A percentile compares a stretch with the other conserved stretches of the same genome.
phyloP scores from a whole-genome alignment of 2,329 filamentous ascomycete species.

The Cercospora berteroae region DNA sequence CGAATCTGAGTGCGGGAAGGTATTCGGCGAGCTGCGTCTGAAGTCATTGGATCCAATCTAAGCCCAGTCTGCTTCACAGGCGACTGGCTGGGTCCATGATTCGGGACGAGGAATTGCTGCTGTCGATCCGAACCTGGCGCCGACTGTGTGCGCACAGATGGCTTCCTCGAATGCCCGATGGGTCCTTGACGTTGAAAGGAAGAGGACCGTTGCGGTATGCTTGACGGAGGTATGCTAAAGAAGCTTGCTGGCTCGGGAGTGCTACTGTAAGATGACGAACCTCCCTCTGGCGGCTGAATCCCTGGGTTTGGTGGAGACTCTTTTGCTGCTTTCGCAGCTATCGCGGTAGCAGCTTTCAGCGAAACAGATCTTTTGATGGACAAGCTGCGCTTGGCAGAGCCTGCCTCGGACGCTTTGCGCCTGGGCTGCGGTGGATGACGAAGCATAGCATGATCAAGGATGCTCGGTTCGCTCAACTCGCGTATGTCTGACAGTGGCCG shows the following conservation, averaged over 20 bases:
- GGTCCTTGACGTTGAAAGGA: constrained; percentile 33
- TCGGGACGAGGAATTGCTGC: constrained; percentile 40
- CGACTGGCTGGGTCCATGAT: constrained; percentile 48
- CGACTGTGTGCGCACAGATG: constrained; percentile 22
- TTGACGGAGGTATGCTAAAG: constrained; percentile 47
- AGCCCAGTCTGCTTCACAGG: constrained; percentile 48
- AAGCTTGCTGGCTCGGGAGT: constrained; percentile 44
- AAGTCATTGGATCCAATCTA: constrained; percentile 44
- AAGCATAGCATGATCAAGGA: constrained; percentile 33
- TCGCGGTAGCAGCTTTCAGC: constrained; percentile 16
- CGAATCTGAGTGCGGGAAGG: constrained; percentile 52
- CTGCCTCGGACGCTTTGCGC: constrained; percentile 34
- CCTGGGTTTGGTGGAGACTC: neutral
- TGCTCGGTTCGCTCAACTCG: constrained; percentile 50
- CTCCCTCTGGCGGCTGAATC: constrained; percentile 15
- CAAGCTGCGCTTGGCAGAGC: constrained; percentile 27
- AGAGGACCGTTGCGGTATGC: constrained; percentile 48
- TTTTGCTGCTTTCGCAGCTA: neutral
- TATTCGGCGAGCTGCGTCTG: constrained; percentile 44
- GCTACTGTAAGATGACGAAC: constrained; percentile 36
- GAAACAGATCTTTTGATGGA: constrained; percentile 28
- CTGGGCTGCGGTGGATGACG: constrained; percentile 15
- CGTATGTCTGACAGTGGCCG: constrained; percentile 52
- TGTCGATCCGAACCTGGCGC: constrained; percentile 7
- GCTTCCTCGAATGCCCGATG: constrained; percentile 21